phyloP scores from a whole-genome alignment of 768 basidiomycete genomes.

The Hypholoma sublateritium region DNA sequence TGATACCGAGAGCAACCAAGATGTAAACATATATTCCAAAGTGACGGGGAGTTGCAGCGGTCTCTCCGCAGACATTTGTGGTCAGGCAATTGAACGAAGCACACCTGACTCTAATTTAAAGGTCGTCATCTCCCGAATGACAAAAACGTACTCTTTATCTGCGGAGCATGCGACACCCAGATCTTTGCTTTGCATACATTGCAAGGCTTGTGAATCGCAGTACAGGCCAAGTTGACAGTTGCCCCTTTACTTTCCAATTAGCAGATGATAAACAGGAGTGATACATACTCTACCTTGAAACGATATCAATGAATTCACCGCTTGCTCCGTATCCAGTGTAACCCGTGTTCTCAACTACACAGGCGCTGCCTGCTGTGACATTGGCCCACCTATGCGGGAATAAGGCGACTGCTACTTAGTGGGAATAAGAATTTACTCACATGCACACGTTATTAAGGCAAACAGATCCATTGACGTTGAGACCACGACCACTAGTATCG shows the following conservation, averaged over 20 bases:
- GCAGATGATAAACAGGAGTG: background rate
- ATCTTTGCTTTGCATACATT: slow-evolving; percentile 59
- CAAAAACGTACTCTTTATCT: slow-evolving; percentile 44
- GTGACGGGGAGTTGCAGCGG: slow-evolving; percentile 59
- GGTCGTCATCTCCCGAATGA: background rate
- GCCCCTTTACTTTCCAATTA: slow-evolving; percentile 37
- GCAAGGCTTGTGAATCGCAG: slow-evolving; percentile 61
- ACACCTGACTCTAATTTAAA: slow-evolving; percentile 47
- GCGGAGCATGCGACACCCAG: slow-evolving; percentile 58
- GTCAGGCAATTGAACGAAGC: slow-evolving; percentile 71
- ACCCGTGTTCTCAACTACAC: slow-evolving; percentile 75
- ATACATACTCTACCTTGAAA: slow-evolving; percentile 61
- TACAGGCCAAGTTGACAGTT: slow-evolving; percentile 76
- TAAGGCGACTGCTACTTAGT: background rate
- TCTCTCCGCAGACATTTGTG: slow-evolving; percentile 59
- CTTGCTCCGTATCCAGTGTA: slow-evolving; percentile 68
- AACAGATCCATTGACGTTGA: slow-evolving; percentile 79
- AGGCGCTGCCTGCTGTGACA: slow-evolving; percentile 59
- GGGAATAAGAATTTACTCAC: slow-evolving; percentile 43
- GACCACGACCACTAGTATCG: slow-evolving; percentile 64
- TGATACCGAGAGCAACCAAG: slow-evolving; percentile 67
- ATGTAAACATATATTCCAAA: slow-evolving; percentile 71
- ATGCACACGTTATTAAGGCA: slow-evolving; percentile 85
- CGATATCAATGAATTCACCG: slow-evolving; percentile 71
- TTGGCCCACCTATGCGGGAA: slow-evolving; percentile 67